These are phyloP conservation scores for Rosa rugosa DNA, from an alignment of 306 rosid genomes.

Conservation along the genomic window DNA sequence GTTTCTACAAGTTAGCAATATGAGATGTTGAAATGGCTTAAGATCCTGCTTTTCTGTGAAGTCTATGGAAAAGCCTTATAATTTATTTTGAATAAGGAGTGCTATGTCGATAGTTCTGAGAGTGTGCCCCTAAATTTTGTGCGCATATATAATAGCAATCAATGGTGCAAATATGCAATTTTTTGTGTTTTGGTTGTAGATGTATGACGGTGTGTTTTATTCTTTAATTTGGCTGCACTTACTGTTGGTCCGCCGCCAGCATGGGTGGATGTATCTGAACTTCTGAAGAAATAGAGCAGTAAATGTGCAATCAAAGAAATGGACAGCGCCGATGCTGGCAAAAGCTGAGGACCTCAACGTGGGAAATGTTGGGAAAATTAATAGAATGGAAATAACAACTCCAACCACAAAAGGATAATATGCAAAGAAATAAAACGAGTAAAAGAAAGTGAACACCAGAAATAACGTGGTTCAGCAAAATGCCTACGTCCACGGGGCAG, in stretches of 20 bases:
- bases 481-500: too few relatives aligned
- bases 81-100: not conserved
- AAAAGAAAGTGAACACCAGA: too few relatives aligned
- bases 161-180: not conserved
- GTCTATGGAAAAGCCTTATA: not conserved
- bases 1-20: not conserved
- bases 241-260: slow-evolving; percentile 94
- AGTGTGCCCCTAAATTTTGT: not conserved
- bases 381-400: too few relatives aligned
- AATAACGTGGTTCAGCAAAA: too few relatives aligned
- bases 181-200: not conserved
- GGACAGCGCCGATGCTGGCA: slow-evolving; percentile 70
- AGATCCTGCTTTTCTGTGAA: not conserved
- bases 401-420: too few relatives aligned
- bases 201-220: slow-evolving; percentile 14
- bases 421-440: too few relatives aligned
- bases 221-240: slow-evolving; percentile 38
- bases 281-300: slow-evolving; percentile 72
- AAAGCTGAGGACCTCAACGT: slow-evolving; percentile 54
- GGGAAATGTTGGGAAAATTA: too few relatives aligned
- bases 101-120: not conserved
- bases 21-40: not conserved
- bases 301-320: slow-evolving; percentile 46
- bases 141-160: not conserved
- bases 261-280: slow-evolving; percentile 81